These are phyloP conservation scores for Phytophthora litchii DNA, from an alignment of 352 stramenopile species.

Conservation along the genomic window DNA sequence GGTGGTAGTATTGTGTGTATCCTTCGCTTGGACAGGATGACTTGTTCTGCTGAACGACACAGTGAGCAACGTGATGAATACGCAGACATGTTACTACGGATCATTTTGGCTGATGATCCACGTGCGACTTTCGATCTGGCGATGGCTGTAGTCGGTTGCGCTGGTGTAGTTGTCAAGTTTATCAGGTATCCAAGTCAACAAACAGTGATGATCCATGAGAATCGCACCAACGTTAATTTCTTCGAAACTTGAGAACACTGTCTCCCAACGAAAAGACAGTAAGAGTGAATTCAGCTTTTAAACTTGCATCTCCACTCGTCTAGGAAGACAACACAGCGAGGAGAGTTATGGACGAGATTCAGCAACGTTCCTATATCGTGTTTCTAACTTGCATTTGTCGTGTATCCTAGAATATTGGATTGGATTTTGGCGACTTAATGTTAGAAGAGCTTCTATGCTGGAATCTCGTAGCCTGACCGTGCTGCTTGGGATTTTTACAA, in stretches of 20 bases:
- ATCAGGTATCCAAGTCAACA: background rate
- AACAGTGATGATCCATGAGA: no score
- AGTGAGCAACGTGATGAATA: constrained; percentile 32
- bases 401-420: constrained; percentile 15
- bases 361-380: constrained; percentile 4
- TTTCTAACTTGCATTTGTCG: background rate
- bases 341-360: no score
- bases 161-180: constrained; percentile 8
- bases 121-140: constrained; percentile 9
- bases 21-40: constrained; percentile 25
- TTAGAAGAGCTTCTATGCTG: constrained; percentile 23
- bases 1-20: no score
- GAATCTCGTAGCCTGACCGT: constrained; percentile 7
- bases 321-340: background rate
- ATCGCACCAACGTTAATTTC: background rate
- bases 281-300: no score
- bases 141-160: constrained; percentile 11
- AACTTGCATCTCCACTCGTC: no score
- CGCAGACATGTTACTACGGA: constrained; percentile 20
- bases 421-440: constrained; percentile 25
- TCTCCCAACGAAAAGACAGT: background rate
- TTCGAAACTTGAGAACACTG: background rate
- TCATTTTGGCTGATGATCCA: constrained; percentile 28
- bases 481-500: constrained; percentile 18
- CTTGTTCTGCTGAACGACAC: constrained; percentile 23